Percentiles rank a stretch among this genome's conserved stretches.
These are phyloP conservation scores for Pichia ethanolica DNA, from an alignment of 805 yeast genomes.

Conservation along the genomic window DNA sequence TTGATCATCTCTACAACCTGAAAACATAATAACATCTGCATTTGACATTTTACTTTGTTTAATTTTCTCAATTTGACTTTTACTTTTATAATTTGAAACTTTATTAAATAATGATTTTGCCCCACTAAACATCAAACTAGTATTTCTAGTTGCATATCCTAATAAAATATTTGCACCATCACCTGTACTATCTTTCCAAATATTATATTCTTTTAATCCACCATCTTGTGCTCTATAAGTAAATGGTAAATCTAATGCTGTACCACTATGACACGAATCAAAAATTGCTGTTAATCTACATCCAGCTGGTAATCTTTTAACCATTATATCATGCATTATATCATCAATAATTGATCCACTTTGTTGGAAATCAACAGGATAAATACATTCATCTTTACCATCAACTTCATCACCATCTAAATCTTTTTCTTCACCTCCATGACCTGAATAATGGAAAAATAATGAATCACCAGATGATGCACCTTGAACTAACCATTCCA, in stretches of 20 bases:
- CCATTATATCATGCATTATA: slow-evolving; percentile 63
- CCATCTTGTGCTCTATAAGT: slow-evolving; percentile 73
- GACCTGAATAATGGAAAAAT: slow-evolving; percentile 82
- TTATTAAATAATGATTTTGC: slow-evolving; percentile 30
- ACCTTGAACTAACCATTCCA: slow-evolving; percentile 71
- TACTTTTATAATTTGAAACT: slow-evolving; percentile 26
- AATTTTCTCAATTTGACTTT: slow-evolving; percentile 31
- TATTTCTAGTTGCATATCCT: slow-evolving; percentile 56
- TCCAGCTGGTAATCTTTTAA: slow-evolving; percentile 61
- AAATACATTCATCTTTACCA: slow-evolving; percentile 32
- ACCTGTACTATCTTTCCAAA: slow-evolving; percentile 66
- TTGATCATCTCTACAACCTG: slow-evolving; percentile 81
- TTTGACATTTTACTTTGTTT: slow-evolving; percentile 56
- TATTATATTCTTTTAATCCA: slow-evolving; percentile 70
- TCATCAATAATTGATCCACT: slow-evolving; percentile 71
- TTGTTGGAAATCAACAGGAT: slow-evolving; percentile 42
- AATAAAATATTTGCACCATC: slow-evolving; percentile 54
- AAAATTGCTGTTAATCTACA: slow-evolving; percentile 72
- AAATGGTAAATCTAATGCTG: slow-evolving; percentile 74
- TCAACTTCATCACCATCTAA: slow-evolving; percentile 32
- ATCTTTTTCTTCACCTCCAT: slow-evolving; percentile 72
- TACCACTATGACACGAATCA: slow-evolving; percentile 84
- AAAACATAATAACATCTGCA: slow-evolving; percentile 68
- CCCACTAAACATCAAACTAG: slow-evolving; percentile 33
- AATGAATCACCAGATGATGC: slow-evolving; percentile 73